Base-by-base conservation (phyloP, 2,329 filamentous ascomycete genomes). In the Paradendryphiella salina region DNA sequence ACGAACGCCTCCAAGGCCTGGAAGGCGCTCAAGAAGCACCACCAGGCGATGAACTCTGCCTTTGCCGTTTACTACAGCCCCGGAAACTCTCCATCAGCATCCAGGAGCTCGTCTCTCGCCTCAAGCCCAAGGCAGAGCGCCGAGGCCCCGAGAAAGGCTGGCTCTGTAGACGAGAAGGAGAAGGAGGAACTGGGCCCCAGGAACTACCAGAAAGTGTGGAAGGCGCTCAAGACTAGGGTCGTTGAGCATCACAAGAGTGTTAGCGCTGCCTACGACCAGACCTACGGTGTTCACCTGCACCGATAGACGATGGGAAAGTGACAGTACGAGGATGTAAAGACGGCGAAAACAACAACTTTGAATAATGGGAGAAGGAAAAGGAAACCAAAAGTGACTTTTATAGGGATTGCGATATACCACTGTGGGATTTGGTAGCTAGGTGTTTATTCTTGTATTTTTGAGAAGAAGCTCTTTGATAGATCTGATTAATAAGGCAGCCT, bases 11-110 rank as follows among this genome's bases (percentile, higher is more conserved):
- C 41, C 56, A 66, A 66, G 47, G 55, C 60, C 13, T 69, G 64
- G 63, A 58, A 63, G 10, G 59, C 62, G n/a, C 41, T 71, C 46
- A 67, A 69, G 56, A 49, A 63, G 51, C 66, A 70, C 56, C 66
- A 68, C 54, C 55, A 62, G 14, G 61, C 61, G 14, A 64, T 70
- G 52, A 70, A 69, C 54, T 59, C 56, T 1, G 66, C 65, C 3
- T 69, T 65, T 50, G 39, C 53, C 15, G 54, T 59, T 43, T 67
- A 59, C 60, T 70, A 71, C 59, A 55, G 57, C 15, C 56, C 58
- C 1, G 54, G 54, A 26, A 23, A 36, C 18, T 54, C 55, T 15
- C 46, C 55, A 13, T 40, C 52, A 32, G 56, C 56, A 17, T 56
- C 52, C 3, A 53, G 57, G 44, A 29, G 37, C 39, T 49, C 36